These are phyloP conservation scores for Leucocoprinus leucothites DNA, from an alignment of 768 basidiomycete genomes.

Conservation along the genomic window DNA sequence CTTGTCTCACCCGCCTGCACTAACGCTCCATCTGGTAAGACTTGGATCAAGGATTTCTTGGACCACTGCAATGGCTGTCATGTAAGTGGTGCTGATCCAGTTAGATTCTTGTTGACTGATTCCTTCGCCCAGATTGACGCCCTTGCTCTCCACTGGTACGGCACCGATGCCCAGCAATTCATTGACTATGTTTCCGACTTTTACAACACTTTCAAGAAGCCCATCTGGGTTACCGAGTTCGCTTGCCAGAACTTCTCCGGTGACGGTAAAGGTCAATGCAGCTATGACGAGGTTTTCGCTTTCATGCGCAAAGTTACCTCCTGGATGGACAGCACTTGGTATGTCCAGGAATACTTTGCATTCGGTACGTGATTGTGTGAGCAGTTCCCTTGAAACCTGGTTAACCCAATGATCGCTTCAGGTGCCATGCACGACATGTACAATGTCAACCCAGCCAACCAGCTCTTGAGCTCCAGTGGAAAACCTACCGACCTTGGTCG, in stretches of 20 bases:
- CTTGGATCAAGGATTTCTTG: constrained; percentile 67
- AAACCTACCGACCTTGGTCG: constrained; percentile 51
- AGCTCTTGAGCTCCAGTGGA: constrained; percentile 44
- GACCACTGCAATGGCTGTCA: constrained; percentile 46
- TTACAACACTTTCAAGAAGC: constrained; percentile 38
- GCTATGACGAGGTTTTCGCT: constrained; percentile 33
- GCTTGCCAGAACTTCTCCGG: constrained; percentile 67
- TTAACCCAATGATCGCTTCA: constrained; percentile 18
- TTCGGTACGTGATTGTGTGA: constrained; percentile 52
- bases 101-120: not conserved
- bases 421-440: constrained; percentile 55
- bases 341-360: constrained; percentile 41
- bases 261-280: constrained; percentile 32
- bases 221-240: constrained; percentile 67
- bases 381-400: not conserved
- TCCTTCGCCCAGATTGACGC: constrained; percentile 43
- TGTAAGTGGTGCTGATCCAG: constrained; percentile 35
- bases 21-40: constrained; percentile 49
- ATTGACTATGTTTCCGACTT: constrained; percentile 47
- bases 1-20: constrained; percentile 70
- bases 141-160: constrained; percentile 72
- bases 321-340: constrained; percentile 44
- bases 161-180: constrained; percentile 42
- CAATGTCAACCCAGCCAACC: constrained; percentile 54
- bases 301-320: constrained; percentile 45